Percentiles rank a stretch among this genome's conserved stretches.
Conservation (phyloP, 306 rosid species). For the Cotoneaster glaucophyllus region DNA sequence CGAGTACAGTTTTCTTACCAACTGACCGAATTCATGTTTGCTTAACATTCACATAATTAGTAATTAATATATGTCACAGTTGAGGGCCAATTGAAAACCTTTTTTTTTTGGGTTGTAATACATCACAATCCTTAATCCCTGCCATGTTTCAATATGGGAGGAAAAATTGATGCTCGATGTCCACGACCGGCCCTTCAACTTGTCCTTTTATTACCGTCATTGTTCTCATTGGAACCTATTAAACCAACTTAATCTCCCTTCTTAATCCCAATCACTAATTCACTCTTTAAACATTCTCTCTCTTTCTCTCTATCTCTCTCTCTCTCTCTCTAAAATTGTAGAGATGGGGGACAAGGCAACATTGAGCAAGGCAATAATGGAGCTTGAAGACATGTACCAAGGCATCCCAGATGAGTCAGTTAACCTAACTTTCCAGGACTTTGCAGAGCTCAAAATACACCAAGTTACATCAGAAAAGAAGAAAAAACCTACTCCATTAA, state of each 20-base stretch:
- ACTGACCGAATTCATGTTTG: too few relatives aligned
- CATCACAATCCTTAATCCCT: neutral
- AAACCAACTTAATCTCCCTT: neutral
- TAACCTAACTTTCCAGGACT: slow-evolving; percentile 75
- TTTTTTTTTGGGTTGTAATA: neutral
- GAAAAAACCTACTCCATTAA: neutral
- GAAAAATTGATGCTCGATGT: neutral
- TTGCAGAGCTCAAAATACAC: slow-evolving; percentile 30
- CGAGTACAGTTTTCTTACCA: neutral
- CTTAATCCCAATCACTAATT: neutral
- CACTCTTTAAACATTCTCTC: neutral
- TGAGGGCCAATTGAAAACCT: neutral
- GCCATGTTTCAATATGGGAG: slow-evolving; percentile 4
- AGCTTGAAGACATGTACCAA: slow-evolving; percentile 66
- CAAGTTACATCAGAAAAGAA: slow-evolving; percentile 21
- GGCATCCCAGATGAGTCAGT: slow-evolving; percentile 88
- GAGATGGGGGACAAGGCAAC: slow-evolving; percentile 45
- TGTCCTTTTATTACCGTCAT: slow-evolving; percentile 7
- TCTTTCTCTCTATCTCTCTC: neutral
- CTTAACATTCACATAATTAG: neutral
- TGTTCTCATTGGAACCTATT: neutral
- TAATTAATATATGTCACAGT: neutral
- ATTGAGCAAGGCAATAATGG: slow-evolving; percentile 41
- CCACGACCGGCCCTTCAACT: slow-evolving; percentile 6
- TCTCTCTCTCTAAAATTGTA: neutral